Evolutionary conservation across 2,329 filamentous ascomycete species (phyloP).

Genomic region (Ophiostoma montium): DNA sequence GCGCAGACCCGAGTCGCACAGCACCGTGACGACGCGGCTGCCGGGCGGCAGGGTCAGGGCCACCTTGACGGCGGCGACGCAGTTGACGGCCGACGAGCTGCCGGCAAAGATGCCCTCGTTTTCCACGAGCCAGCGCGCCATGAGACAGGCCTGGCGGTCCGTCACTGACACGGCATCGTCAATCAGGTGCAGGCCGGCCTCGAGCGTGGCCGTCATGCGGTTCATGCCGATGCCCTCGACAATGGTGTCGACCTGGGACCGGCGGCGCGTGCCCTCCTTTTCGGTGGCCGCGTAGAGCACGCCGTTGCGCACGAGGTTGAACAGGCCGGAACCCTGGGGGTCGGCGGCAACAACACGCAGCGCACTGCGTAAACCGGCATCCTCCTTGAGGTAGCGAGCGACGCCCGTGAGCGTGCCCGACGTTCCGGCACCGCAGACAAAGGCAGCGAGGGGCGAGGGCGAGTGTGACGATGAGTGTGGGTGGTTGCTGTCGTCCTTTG

Average conservation of each 20-base stretch:
- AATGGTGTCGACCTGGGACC: slow-evolving; percentile 87
- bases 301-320: slow-evolving; percentile 80
- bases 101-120: slow-evolving; percentile 90
- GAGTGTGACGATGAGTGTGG: neutral
- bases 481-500: neutral
- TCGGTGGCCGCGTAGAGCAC: slow-evolving; percentile 92
- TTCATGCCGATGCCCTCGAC: slow-evolving; percentile 96
- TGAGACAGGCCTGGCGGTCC: slow-evolving; percentile 75
- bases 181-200: slow-evolving; percentile 70
- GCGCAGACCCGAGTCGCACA: slow-evolving; percentile 71
- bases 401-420: slow-evolving; percentile 88
- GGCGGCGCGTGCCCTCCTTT: slow-evolving; percentile 73
- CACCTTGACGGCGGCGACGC: slow-evolving; percentile 60
- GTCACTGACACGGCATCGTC: slow-evolving; percentile 83
- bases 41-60: slow-evolving; percentile 47
- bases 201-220: slow-evolving; percentile 84
- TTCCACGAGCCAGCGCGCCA: slow-evolving; percentile 95
- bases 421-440: slow-evolving; percentile 86
- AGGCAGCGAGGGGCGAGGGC: slow-evolving; percentile 50
- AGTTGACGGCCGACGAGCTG: slow-evolving; percentile 94
- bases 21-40: slow-evolving; percentile 63
- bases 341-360: slow-evolving; percentile 74
- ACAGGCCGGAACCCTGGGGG: slow-evolving; percentile 85
- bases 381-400: slow-evolving; percentile 66
- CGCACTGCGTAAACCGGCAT: slow-evolving; percentile 34